Evolutionary conservation across 2,329 filamentous ascomycete genomes (phyloP).

Genomic region (Nothopassalora personata): DNA sequence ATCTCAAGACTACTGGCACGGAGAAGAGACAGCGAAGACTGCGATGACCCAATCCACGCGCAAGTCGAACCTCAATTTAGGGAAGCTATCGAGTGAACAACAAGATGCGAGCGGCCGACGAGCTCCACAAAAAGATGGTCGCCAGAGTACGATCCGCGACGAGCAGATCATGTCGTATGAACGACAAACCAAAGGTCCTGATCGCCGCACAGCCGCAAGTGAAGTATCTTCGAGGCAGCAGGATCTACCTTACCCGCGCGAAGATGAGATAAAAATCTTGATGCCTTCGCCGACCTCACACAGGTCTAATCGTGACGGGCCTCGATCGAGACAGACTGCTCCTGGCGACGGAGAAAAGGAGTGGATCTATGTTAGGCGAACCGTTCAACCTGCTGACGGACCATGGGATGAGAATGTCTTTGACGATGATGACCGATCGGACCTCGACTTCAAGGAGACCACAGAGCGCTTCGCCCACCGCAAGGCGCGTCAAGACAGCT

Average conservation of each 20-base stretch:
- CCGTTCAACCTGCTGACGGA: constrained; percentile 2
- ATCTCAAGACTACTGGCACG: background rate
- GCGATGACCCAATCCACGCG: background rate
- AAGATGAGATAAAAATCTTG: background rate
- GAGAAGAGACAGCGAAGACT: background rate
- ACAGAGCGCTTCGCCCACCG: constrained; percentile 9
- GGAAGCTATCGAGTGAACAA: background rate
- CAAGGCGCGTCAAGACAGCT: background rate
- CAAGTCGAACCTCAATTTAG: background rate
- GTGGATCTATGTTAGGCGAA: constrained; percentile 14
- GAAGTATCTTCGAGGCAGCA: background rate
- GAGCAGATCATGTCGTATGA: background rate
- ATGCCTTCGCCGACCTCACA: constrained; percentile 13
- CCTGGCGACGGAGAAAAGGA: constrained; percentile 4
- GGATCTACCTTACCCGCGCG: constrained; percentile 4
- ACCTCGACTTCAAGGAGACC: constrained; percentile 9
- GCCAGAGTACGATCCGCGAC: background rate
- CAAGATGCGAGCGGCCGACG: background rate
- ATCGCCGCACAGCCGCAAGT: background rate
- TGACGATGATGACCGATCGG: background rate
- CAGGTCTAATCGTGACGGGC: background rate
- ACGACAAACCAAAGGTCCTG: background rate
- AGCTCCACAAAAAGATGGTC: background rate
- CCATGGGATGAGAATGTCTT: background rate
- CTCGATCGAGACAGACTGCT: background rate